A percentile compares a stretch with the other conserved stretches of the same genome.
Conservation (phyloP, 1,284 basidiomycete genomes). For the Malassezia brasiliensis region DNA sequence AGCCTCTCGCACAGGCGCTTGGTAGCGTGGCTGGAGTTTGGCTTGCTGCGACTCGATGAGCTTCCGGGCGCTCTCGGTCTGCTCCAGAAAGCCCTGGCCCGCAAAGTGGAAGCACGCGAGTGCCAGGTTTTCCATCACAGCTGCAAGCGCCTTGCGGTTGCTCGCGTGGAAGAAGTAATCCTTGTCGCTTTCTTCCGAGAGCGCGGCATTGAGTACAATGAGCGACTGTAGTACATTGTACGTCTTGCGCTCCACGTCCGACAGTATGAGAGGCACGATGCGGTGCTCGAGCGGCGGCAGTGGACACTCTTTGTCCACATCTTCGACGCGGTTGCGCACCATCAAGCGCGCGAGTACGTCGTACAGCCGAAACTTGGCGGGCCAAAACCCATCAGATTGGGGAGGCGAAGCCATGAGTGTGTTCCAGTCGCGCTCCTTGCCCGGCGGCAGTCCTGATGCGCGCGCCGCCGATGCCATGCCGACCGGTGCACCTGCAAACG, state of each 20-base stretch:
- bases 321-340: conserved; percentile 20
- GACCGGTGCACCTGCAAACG: not conserved
- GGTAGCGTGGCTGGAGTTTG: not conserved
- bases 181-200: conserved; percentile 14
- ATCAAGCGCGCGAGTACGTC: conserved; percentile 17
- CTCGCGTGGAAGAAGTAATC: conserved; percentile 23
- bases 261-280: not conserved
- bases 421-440: conserved; percentile 19
- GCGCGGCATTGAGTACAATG: conserved; percentile 17
- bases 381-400: not conserved
- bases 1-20: conserved; percentile 5
- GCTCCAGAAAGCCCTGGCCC: conserved; percentile 10
- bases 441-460: not conserved
- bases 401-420: not conserved
- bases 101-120: conserved; percentile 25
- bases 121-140: conserved; percentile 20
- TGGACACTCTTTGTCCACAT: conserved; percentile 19
- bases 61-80: conserved; percentile 9
- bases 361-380: conserved; percentile 16
- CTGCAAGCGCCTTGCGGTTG: conserved; percentile 14
- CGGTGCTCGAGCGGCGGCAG: conserved; percentile 18
- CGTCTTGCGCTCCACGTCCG: conserved; percentile 14
- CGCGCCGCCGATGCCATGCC: not conserved
- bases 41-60: conserved; percentile 4
- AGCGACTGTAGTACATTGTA: conserved; percentile 21